Percentiles rank a stretch among this genome's conserved stretches.
phyloP scores from a whole-genome alignment of 768 basidiomycete genomes.

The Rhodocollybia butyracea region DNA sequence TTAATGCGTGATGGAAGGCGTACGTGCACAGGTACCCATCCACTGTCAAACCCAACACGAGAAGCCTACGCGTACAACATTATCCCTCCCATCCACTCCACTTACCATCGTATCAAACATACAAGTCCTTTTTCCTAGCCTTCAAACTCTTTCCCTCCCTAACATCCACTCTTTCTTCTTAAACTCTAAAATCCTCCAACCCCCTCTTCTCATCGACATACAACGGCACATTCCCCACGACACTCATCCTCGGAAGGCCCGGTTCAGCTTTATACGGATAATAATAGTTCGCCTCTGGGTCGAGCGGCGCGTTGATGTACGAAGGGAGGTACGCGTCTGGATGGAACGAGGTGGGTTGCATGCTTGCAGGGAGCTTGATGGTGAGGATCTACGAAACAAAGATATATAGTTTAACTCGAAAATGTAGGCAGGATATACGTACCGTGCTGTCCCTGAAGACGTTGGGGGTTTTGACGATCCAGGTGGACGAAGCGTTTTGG shows the following conservation, averaged over 20 bases:
- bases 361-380: conserved; percentile 33
- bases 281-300: conserved; percentile 32
- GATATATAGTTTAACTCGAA: too few relatives aligned
- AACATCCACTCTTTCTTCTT: too few relatives aligned
- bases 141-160: too few relatives aligned
- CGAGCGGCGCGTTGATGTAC: conserved; percentile 36
- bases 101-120: too few relatives aligned
- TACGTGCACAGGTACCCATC: too few relatives aligned
- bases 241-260: conserved; percentile 25
- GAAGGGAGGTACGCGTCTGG: conserved; percentile 41
- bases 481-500: conserved; percentile 29
- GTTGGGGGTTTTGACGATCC: conserved; percentile 40
- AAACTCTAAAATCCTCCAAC: conserved; percentile 8
- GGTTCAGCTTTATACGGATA: conserved; percentile 21
- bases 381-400: conserved; percentile 36
- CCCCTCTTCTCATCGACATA: conserved; percentile 34
- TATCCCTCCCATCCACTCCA: too few relatives aligned
- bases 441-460: conserved; percentile 36
- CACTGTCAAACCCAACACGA: too few relatives aligned
- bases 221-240: conserved; percentile 35
- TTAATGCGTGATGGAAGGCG: too few relatives aligned
- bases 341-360: conserved; percentile 34
- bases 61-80: too few relatives aligned
- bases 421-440: conserved; percentile 9
- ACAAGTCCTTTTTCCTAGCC: too few relatives aligned